Percentiles rank a stretch among this genome's conserved stretches.
Conservation (phyloP, 2,329 filamentous ascomycete species). For the Thielaviopsis musarum region DNA sequence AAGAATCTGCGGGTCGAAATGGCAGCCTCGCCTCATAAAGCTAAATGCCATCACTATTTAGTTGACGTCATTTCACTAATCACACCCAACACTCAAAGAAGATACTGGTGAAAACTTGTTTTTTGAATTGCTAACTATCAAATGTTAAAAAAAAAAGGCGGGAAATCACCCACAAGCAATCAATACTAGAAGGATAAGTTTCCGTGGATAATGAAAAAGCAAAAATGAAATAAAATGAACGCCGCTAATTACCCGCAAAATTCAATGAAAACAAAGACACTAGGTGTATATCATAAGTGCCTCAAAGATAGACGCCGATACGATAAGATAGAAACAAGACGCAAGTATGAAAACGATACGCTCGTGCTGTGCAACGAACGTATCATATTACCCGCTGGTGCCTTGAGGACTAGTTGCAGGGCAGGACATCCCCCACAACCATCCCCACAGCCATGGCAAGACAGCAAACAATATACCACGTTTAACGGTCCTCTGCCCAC, state of each 20-base stretch:
- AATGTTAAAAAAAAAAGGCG: no score
- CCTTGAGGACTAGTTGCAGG: not conserved
- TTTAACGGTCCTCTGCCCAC: conserved; percentile 70
- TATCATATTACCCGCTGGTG: not conserved
- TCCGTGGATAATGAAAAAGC: not conserved
- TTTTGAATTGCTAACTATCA: no score
- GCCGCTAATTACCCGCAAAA: not conserved
- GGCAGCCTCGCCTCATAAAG: no score
- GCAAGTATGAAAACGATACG: not conserved
- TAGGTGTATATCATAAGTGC: not conserved
- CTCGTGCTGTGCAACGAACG: not conserved
- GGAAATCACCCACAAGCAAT: not conserved
- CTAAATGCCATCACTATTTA: not conserved
- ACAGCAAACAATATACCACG: not conserved
- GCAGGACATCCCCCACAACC: not conserved
- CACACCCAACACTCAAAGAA: not conserved
- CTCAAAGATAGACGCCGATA: not conserved
- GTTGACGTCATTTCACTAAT: not conserved
- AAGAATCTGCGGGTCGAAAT: not conserved
- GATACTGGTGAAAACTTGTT: no score
- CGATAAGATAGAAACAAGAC: not conserved
- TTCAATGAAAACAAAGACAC: not conserved
- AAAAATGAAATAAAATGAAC: conserved; percentile 1
- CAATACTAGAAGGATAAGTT: not conserved
- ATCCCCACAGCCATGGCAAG: not conserved